Percentiles rank a stretch among this genome's conserved stretches.
These are phyloP conservation scores for Zygoascus bituminiphila DNA, from an alignment of 805 yeast genomes.

Conservation along the genomic window DNA sequence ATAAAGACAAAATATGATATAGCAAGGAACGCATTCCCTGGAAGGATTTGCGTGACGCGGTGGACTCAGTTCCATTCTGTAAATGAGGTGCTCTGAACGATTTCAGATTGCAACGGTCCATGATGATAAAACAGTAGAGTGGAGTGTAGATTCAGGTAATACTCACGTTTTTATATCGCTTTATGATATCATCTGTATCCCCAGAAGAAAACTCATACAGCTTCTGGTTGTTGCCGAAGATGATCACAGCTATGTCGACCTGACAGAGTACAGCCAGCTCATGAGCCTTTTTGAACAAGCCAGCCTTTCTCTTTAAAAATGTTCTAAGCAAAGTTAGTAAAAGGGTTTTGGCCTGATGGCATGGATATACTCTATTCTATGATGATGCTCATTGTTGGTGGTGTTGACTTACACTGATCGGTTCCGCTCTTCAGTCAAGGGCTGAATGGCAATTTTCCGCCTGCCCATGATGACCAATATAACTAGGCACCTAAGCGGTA, in stretches of 20 bases:
- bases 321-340: slow-evolving; percentile 35
- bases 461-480: slow-evolving; percentile 63
- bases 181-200: slow-evolving; percentile 42
- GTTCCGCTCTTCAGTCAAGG: slow-evolving; percentile 83
- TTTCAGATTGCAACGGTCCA: too few relatives aligned
- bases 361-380: too few relatives aligned
- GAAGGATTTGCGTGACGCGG: too few relatives aligned
- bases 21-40: too few relatives aligned
- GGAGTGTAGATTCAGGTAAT: not conserved
- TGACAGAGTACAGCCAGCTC: slow-evolving; percentile 85
- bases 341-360: too few relatives aligned
- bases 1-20: too few relatives aligned
- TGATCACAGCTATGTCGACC: slow-evolving; percentile 85
- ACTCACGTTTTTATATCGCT: slow-evolving; percentile 16
- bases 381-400: too few relatives aligned
- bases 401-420: slow-evolving; percentile 30
- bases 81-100: too few relatives aligned
- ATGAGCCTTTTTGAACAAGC: slow-evolving; percentile 74
- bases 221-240: slow-evolving; percentile 68
- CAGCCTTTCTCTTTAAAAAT: slow-evolving; percentile 89
- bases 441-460: slow-evolving; percentile 89
- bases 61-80: too few relatives aligned
- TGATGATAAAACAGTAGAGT: too few relatives aligned
- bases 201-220: slow-evolving; percentile 79
- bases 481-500: too few relatives aligned